phyloP scores from a whole-genome alignment of 768 basidiomycete species.

The Amanita brunnescens region DNA sequence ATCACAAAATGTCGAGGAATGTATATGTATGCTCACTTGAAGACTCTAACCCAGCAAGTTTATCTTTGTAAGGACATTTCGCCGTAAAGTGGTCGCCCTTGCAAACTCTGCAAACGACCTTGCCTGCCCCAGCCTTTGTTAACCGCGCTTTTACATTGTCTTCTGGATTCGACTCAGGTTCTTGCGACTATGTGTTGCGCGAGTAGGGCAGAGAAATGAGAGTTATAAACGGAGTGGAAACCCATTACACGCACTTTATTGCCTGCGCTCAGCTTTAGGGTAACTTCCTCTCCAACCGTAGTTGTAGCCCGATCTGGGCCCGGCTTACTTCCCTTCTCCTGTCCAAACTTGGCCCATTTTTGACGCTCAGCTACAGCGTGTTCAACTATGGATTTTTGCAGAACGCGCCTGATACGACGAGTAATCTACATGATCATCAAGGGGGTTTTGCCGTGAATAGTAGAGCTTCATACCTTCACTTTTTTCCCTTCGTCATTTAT shows the following conservation, averaged over 20 bases:
- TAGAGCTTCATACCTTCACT: slow-evolving; percentile 57
- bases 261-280: slow-evolving; percentile 42
- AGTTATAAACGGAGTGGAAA: neutral
- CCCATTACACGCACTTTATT: slow-evolving; percentile 39
- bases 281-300: slow-evolving; percentile 66
- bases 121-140: slow-evolving; percentile 71
- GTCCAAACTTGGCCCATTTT: slow-evolving; percentile 90
- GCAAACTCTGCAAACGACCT: slow-evolving; percentile 88
- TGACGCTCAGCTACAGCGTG: slow-evolving; percentile 91
- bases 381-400: slow-evolving; percentile 90
- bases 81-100: slow-evolving; percentile 97
- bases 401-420: slow-evolving; percentile 72
- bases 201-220: neutral
- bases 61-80: slow-evolving; percentile 97
- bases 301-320: slow-evolving; percentile 94
- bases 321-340: slow-evolving; percentile 76
- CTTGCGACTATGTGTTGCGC: slow-evolving; percentile 35
- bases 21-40: slow-evolving; percentile 30
- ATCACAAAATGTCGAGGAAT: neutral
- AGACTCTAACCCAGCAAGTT: slow-evolving; percentile 67
- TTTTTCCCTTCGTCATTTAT: slow-evolving; percentile 92
- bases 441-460: too few relatives aligned
- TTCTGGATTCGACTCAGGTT: slow-evolving; percentile 51
- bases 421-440: slow-evolving; percentile 53
- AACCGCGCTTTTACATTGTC: slow-evolving; percentile 59